Base-by-base conservation (phyloP, 2,329 filamentous ascomycete species). In the Intubia oerlemansii region DNA sequence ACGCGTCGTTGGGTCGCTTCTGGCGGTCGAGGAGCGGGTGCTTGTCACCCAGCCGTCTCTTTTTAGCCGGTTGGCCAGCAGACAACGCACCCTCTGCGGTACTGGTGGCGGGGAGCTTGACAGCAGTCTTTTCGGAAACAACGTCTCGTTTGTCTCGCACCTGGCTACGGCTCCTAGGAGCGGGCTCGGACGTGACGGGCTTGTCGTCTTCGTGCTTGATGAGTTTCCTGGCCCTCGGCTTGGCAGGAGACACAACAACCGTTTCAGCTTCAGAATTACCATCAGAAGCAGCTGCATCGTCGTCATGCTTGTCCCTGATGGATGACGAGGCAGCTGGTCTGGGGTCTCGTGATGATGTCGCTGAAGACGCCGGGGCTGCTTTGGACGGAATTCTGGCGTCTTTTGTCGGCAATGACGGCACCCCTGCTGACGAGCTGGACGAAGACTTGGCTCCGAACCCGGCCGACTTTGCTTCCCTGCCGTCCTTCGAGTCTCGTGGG, bases 191-290 rank as follows among this genome's bases (percentile, higher is more conserved):
- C 13, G 17, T 20, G 10, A 69, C 66, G 39, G 59, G 65, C 41
- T 56, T 62, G 42, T n/a, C n/a, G n/a, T 71, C 66, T 43, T 74
- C 70, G 38, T 72, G 65, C 44, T 71, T 73, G 41, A 64, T 60
- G 26, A 65, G 54, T 48, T 72, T 73, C 34, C 66, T 60, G 33
- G 12, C 35, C 5, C 34, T 25, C 1, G 56, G 54, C 46, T 73
- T 73, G 34, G 66, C 64, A 1, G 66, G 67, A 15, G 67, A 73
- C 22, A 65, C 66, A 43, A 78, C 70, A 36, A 77, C 73, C 10
- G 72, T 78, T 50, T 78, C 72, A 27, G 72, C 71, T 42, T 78
- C 72, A 2, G 72, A 78, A 40, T 73, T 68, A 42, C 60, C 67
- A 34, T 71, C 69, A 33, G 52, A 52, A 14, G 45, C 46, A 31